Evolutionary conservation across 2,329 filamentous ascomycete species (phyloP).

Genomic region (Pseudocercospora cruenta): DNA sequence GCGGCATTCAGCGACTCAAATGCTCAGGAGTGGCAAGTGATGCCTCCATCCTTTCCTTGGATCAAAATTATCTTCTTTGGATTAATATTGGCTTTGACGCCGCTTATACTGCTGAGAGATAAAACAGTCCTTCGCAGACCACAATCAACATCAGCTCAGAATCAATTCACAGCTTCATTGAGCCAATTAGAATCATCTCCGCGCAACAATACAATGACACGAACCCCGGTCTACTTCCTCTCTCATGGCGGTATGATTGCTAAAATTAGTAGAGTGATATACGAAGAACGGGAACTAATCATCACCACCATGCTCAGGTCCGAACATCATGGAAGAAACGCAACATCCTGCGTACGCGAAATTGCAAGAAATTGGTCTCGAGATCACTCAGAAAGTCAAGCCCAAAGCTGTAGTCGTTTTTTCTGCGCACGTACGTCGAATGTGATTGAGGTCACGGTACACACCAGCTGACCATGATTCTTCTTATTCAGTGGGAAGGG

Average conservation of each 20-base stretch:
- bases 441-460: neutral
- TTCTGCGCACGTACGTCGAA: slow-evolving; percentile 61
- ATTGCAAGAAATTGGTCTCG: slow-evolving; percentile 66
- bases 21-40: neutral
- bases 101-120: neutral
- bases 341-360: slow-evolving; percentile 68
- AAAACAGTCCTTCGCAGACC: neutral
- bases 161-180: neutral
- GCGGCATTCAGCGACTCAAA: neutral
- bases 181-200: neutral
- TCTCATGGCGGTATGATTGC: slow-evolving; percentile 39
- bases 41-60: neutral
- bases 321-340: slow-evolving; percentile 69
- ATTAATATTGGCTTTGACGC: neutral
- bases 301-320: slow-evolving; percentile 42
- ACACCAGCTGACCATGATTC: neutral
- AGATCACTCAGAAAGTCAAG: slow-evolving; percentile 71
- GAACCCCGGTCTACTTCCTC: slow-evolving; percentile 58
- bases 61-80: neutral
- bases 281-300: slow-evolving; percentile 40
- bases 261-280: neutral
- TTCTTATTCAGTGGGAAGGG: slow-evolving; percentile 60
- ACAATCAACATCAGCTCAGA: neutral
- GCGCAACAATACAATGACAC: slow-evolving; percentile 19
- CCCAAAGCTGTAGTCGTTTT: slow-evolving; percentile 75